These are phyloP conservation scores for Euphorbia lathyris DNA, from an alignment of 345 rosid species.

Conservation along the genomic window DNA sequence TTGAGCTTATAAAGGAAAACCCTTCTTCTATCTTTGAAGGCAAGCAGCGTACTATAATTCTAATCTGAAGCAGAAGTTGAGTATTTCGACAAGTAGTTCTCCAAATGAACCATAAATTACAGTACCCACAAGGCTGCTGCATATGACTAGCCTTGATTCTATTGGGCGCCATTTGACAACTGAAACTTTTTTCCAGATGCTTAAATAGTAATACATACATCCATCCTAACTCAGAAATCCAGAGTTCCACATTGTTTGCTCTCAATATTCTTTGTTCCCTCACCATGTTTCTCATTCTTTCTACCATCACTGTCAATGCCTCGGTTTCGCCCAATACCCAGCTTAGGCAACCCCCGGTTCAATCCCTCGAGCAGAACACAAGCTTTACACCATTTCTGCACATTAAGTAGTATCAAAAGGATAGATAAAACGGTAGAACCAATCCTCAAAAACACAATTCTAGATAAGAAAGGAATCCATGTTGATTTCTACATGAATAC, in stretches of 20 bases:
- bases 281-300: slow-evolving; percentile 33
- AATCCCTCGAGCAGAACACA: slow-evolving; percentile 88
- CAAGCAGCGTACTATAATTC: too few relatives aligned
- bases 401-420: background rate
- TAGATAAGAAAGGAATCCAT: background rate
- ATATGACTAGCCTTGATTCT: background rate
- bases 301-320: slow-evolving; percentile 36
- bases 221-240: slow-evolving; percentile 46
- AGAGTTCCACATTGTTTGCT: slow-evolving; percentile 80
- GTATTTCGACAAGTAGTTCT: too few relatives aligned
- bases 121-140: background rate
- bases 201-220: background rate
- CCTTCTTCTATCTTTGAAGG: too few relatives aligned
- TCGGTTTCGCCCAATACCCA: slow-evolving; percentile 72
- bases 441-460: background rate
- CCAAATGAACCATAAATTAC: background rate
- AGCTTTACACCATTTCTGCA: slow-evolving; percentile 93
- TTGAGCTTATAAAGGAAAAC: too few relatives aligned
- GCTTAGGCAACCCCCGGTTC: slow-evolving; percentile 80
- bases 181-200: background rate
- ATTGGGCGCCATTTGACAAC: background rate
- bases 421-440: background rate
- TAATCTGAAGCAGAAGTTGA: background rate
- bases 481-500: background rate
- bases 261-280: slow-evolving; percentile 41